Conservation (phyloP, 768 basidiomycete species). For the Kwoniella dejecticola region DNA sequence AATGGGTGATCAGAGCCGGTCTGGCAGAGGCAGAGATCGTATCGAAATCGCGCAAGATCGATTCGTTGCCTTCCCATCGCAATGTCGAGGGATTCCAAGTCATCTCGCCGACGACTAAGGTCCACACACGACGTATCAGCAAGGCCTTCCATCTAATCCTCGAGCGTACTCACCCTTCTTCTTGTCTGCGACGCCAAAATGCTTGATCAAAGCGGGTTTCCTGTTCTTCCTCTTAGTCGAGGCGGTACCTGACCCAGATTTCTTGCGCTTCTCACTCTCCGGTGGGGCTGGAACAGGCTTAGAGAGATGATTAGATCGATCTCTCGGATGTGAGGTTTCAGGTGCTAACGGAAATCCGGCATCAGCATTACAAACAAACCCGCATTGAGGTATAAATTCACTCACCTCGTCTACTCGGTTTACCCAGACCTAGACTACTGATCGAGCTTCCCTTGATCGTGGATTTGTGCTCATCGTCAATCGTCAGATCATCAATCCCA, state of each 20-base stretch:
- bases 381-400: background rate
- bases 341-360: background rate
- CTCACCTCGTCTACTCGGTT: conserved; percentile 23
- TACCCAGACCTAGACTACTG: conserved; percentile 16
- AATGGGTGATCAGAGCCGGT: conserved; percentile 92
- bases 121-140: background rate
- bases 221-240: conserved; percentile 10
- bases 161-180: conserved; percentile 47
- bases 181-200: conserved; percentile 50
- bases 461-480: conserved; percentile 70
- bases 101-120: conserved; percentile 88
- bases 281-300: background rate
- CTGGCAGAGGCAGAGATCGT: conserved; percentile 71
- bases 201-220: conserved; percentile 46
- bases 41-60: conserved; percentile 86
- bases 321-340: background rate
- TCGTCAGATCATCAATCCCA: conserved; percentile 79
- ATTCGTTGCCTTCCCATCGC: conserved; percentile 98
- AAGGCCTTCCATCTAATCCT: background rate
- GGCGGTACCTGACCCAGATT: conserved; percentile 21
- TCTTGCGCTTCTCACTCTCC: conserved; percentile 31
- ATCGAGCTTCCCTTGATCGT: background rate
- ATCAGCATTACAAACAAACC: background rate
- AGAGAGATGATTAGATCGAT: background rate
- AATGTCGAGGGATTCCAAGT: conserved; percentile 88